phyloP scores from a whole-genome alignment of 768 basidiomycete species.

The Agaricus bisporus region DNA sequence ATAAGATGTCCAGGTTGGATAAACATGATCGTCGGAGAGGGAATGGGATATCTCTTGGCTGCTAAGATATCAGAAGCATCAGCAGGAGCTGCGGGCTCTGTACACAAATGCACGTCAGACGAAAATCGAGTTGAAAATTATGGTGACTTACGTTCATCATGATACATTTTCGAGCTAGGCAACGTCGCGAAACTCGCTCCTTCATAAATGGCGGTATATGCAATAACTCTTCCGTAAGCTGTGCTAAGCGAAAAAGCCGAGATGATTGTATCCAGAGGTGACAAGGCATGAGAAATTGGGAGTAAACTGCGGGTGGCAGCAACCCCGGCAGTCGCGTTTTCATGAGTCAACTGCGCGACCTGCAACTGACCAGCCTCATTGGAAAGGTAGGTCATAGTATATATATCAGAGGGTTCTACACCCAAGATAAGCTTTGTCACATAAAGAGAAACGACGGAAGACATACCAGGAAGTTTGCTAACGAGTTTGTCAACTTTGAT shows the following conservation, averaged over 20 bases:
- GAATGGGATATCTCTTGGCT: slow-evolving; percentile 46
- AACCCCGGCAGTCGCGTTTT: slow-evolving; percentile 87
- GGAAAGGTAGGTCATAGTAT: slow-evolving; percentile 62
- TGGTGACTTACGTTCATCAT: slow-evolving; percentile 34
- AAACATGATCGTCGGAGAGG: slow-evolving; percentile 79
- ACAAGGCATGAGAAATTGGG: slow-evolving; percentile 62
- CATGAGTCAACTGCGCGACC: slow-evolving; percentile 68
- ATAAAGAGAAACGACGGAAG: not conserved
- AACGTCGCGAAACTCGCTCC: slow-evolving; percentile 68
- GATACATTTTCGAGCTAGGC: slow-evolving; percentile 48
- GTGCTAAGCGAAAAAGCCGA: slow-evolving; percentile 70
- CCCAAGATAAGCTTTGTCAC: slow-evolving; percentile 5
- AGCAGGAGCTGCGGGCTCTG: slow-evolving; percentile 6
- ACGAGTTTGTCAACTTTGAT: slow-evolving; percentile 39
- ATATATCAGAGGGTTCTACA: slow-evolving; percentile 55
- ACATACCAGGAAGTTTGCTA: slow-evolving; percentile 48
- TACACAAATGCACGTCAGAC: not conserved
- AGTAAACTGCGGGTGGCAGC: slow-evolving; percentile 71
- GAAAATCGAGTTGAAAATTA: not conserved
- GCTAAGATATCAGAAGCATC: slow-evolving; percentile 46
- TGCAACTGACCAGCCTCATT: slow-evolving; percentile 45
- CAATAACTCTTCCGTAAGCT: slow-evolving; percentile 74
- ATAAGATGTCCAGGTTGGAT: slow-evolving; percentile 57
- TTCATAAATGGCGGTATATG: slow-evolving; percentile 73
- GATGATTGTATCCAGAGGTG: slow-evolving; percentile 69